Percentiles rank a stretch among this genome's conserved stretches.
phyloP scores from a whole-genome alignment of 306 rosid species.

The Vachellia pachyceras region DNA sequence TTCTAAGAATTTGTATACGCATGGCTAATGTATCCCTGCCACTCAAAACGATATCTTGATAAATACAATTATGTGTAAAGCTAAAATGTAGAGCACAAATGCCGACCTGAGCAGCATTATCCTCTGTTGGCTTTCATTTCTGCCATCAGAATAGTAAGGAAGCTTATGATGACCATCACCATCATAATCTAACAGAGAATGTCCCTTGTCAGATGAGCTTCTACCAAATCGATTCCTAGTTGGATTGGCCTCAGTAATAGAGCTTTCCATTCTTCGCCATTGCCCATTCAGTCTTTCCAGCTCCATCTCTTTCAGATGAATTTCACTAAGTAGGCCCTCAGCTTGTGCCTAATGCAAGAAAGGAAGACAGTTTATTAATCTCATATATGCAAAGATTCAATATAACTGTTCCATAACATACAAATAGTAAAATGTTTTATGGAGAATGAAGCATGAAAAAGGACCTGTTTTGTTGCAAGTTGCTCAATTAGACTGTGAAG shows the following conservation, averaged over 20 bases:
- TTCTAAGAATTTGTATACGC: not conserved
- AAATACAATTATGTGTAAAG: constrained; percentile 76
- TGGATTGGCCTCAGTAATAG: constrained; percentile 51
- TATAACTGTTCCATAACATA: constrained; percentile 5
- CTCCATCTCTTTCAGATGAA: constrained; percentile 82
- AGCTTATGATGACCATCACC: constrained; percentile 63
- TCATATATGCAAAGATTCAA: too few relatives aligned
- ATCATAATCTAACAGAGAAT: constrained; percentile 57
- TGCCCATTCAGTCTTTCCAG: constrained; percentile 75
- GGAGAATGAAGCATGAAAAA: constrained; percentile 13
- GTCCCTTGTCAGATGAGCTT: constrained; percentile 60
- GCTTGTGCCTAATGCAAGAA: constrained; percentile 76
- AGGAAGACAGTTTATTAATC: constrained; percentile 24
- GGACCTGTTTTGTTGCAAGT: constrained; percentile 81
- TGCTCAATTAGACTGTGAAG: constrained; percentile 92
- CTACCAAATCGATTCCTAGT: constrained; percentile 73
- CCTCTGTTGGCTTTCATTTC: constrained; percentile 80
- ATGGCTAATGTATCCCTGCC: not conserved
- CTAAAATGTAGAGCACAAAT: constrained; percentile 88
- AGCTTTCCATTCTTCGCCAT: constrained; percentile 54
- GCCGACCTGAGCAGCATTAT: constrained; percentile 84
- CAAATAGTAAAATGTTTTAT: not conserved
- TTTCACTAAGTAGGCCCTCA: constrained; percentile 76
- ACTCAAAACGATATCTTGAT: constrained; percentile 76
- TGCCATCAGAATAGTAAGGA: constrained; percentile 66